These are phyloP conservation scores for Boletales sp. DNA, from an alignment of 768 basidiomycete genomes.

Conservation along the genomic window DNA sequence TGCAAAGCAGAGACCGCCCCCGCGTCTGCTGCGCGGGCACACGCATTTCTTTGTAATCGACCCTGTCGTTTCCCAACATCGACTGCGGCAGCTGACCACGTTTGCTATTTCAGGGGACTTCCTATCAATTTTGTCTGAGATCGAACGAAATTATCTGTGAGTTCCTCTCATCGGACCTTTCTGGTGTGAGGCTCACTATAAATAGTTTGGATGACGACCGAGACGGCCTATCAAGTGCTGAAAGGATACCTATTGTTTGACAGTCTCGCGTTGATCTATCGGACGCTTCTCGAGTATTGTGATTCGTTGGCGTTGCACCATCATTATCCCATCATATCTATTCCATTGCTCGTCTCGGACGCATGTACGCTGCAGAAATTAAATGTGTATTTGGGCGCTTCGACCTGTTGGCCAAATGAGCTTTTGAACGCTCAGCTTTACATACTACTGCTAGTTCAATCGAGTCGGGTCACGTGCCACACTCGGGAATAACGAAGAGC, in stretches of 20 bases:
- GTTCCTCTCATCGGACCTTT: slow-evolving; percentile 21
- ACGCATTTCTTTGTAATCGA: slow-evolving; percentile 76
- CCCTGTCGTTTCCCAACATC: background rate
- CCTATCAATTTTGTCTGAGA: slow-evolving; percentile 85
- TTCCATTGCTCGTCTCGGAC: slow-evolving; percentile 3
- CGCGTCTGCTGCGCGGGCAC: slow-evolving; percentile 77
- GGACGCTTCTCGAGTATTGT: background rate
- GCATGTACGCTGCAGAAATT: background rate
- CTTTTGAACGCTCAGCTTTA: too few relatives aligned
- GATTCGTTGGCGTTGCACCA: background rate
- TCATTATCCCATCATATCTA: slow-evolving; percentile 1
- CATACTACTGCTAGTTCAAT: too few relatives aligned
- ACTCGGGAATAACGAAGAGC: background rate
- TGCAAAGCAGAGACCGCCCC: slow-evolving; percentile 77
- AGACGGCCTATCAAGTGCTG: slow-evolving; percentile 45
- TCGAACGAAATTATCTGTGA: slow-evolving; percentile 85
- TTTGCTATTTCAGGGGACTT: slow-evolving; percentile 69
- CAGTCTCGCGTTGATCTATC: background rate
- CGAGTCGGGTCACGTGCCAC: slow-evolving; percentile 15
- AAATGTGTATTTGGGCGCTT: background rate
- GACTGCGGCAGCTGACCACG: slow-evolving; percentile 3
- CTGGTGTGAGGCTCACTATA: slow-evolving; percentile 28
- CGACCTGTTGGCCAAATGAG: too few relatives aligned
- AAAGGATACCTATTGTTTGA: slow-evolving; percentile 41
- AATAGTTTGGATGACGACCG: slow-evolving; percentile 45